Conservation (phyloP, 1,139 yeast species). For the Scheffersomyces parashehatae region DNA sequence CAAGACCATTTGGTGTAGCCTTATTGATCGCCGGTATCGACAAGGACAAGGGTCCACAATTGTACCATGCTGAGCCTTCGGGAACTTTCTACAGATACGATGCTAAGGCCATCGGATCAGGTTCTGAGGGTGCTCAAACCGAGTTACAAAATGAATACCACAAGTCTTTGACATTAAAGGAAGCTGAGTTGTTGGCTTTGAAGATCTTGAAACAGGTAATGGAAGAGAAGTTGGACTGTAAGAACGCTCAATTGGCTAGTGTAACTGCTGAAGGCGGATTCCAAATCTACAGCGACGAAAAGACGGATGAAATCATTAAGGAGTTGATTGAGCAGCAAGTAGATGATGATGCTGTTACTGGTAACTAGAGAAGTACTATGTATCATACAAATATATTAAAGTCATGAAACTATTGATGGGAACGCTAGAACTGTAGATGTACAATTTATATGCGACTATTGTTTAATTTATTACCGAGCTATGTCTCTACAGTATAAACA, state of each 20-base stretch:
- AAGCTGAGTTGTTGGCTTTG: constrained; percentile 87
- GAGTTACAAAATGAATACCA: constrained; percentile 97
- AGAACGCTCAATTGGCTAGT: constrained; percentile 92
- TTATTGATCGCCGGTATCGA: constrained; percentile 93
- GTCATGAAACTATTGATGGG: neutral
- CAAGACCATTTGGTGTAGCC: constrained; percentile 99
- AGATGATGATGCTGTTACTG: constrained; percentile 23
- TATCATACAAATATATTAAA: neutral
- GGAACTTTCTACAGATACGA: constrained; percentile 97
- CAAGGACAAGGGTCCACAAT: constrained; percentile 90
- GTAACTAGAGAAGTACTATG: neutral
- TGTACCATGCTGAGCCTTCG: constrained; percentile 98
- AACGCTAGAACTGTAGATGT: no score
- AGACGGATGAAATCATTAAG: constrained; percentile 80
- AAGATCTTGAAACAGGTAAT: constrained; percentile 95
- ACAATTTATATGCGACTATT: no score
- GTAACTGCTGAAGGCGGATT: constrained; percentile 88
- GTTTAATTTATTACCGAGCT: no score
- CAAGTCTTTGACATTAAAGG: constrained; percentile 86
- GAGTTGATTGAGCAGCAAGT: constrained; percentile 71
- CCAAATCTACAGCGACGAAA: constrained; percentile 79
- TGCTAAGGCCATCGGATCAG: constrained; percentile 98
- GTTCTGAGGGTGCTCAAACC: constrained; percentile 98
- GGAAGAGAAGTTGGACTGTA: constrained; percentile 97
- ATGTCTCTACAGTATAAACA: neutral